A percentile compares a stretch with the other conserved stretches of the same genome.
Evolutionary conservation across 2,329 filamentous ascomycete genomes (phyloP).

Genomic region (Stachybotrys chlorohalonatus): DNA sequence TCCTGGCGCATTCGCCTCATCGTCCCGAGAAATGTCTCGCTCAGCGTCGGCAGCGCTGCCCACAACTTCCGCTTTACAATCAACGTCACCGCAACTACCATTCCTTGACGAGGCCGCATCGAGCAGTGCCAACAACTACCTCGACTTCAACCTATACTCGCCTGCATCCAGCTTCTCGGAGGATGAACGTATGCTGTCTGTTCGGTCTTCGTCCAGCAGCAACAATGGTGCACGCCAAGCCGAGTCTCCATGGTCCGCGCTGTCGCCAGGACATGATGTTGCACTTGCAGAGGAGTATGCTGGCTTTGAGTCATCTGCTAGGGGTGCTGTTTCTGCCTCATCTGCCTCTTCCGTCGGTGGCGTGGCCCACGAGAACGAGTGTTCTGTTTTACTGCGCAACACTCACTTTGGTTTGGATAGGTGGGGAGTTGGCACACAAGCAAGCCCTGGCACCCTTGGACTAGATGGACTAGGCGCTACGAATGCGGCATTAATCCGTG

Average conservation of each 20-base stretch:
- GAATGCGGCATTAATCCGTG: neutral
- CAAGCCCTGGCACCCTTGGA: neutral
- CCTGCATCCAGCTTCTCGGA: slow-evolving; percentile 38
- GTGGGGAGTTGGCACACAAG: neutral
- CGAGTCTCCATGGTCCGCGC: neutral
- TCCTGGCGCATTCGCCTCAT: neutral
- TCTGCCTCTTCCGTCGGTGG: neutral
- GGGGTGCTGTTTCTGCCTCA: neutral
- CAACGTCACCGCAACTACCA: slow-evolving; percentile 9
- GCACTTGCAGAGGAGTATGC: neutral
- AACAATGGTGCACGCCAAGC: slow-evolving; percentile 6
- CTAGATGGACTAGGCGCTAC: neutral
- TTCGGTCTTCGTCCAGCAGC: slow-evolving; percentile 3
- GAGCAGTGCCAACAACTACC: slow-evolving; percentile 28
- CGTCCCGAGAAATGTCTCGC: neutral
- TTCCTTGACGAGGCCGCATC: slow-evolving; percentile 3
- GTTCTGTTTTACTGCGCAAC: neutral
- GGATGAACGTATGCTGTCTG: slow-evolving; percentile 33
- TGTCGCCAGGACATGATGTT: neutral
- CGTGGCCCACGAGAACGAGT: neutral
- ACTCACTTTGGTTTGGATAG: neutral
- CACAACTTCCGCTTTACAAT: slow-evolving; percentile 1
- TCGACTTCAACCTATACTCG: slow-evolving; percentile 48
- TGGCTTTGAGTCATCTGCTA: neutral
- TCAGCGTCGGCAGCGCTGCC: neutral